Evolutionary conservation across 2,329 filamentous ascomycete genomes (phyloP), one percentile per base, ranked within the genome.

Genomic region (Venturia oleaginea): DNA sequence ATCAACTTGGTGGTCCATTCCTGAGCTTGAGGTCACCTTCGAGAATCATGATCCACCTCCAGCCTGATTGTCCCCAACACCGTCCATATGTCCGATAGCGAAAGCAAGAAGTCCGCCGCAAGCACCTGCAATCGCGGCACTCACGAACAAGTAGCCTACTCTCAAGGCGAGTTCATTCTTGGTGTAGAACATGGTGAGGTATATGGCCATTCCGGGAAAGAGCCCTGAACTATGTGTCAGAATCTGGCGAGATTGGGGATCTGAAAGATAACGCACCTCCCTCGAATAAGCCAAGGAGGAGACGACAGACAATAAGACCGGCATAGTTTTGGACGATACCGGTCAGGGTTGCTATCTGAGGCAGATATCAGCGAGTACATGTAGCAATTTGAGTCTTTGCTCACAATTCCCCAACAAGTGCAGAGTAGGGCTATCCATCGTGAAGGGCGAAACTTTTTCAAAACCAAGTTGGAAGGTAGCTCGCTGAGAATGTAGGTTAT

Each of bases 181-280:
- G 59, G 85, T 88, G 76, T 92, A 92, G 78, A 90, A 91, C 68
- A 91, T 83, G 0, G 88, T 91, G 22, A 92, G 79, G 68, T 90
- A 90, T 22, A 88, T 76, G 5, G 83, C 86, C 68, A 89, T 75
- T 0, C 88, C 87, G 0, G 88, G 88, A 68, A 90, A 90, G 0
- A 90, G 43, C 11, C 38, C 34, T 43, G 34, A 19, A 11, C n/a
- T 2, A 19, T 30, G 13, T 24, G 15, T 60, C 13, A 60, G 34
- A 13, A 38, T 40, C 10, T 11, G 10, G 5, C 5, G 3, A 6
- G 37, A 4, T 15, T 13, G 15, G 2, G n/a, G 27, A 7, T 22
- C 17, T 43, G 15, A 10, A 27, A 5, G 1, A 8, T 37, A 5
- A 62, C 30, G 62, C 76, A 0, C 87, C 88, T 0, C 87, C 87